phyloP scores from a whole-genome alignment of 2,329 filamentous ascomycete species.

The Penicillium brasilianum region DNA sequence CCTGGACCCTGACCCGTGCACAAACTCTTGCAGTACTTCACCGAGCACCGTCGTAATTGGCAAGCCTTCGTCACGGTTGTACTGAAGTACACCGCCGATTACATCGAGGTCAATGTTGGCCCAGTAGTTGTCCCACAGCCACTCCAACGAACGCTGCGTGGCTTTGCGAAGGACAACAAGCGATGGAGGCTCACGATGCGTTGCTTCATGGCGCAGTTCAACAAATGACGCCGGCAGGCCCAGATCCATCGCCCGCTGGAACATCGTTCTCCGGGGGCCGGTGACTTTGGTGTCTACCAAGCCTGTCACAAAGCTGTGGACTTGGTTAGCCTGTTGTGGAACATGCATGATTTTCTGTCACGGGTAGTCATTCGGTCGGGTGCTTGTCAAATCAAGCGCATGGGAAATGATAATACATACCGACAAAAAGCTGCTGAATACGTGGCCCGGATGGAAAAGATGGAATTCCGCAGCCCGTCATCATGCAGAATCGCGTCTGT shows the following conservation, averaged over 20 bases:
- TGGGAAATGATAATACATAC: conserved; percentile 33
- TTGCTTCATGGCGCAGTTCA: conserved; percentile 85
- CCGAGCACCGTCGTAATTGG: conserved; percentile 29
- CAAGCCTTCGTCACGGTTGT: conserved; percentile 18
- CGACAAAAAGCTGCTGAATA: conserved; percentile 54
- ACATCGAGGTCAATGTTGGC: conserved; percentile 48
- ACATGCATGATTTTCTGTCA: not conserved
- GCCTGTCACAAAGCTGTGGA: conserved; percentile 50
- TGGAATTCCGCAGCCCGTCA: conserved; percentile 46
- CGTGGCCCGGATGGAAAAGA: conserved; percentile 52
- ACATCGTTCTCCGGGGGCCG: conserved; percentile 51
- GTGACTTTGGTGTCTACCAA: conserved; percentile 51
- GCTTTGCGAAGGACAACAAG: conserved; percentile 73
- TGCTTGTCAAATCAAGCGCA: not conserved
- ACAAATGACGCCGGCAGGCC: conserved; percentile 72
- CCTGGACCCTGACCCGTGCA: conserved; percentile 17
- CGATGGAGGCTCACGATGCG: conserved; percentile 83
- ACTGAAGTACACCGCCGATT: conserved; percentile 8
- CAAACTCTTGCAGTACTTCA: conserved; percentile 26
- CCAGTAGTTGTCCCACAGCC: conserved; percentile 95
- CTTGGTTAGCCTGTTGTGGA: conserved; percentile 9
- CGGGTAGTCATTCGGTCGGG: not conserved
- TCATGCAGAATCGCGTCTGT: conserved; percentile 54
- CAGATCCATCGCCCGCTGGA: conserved; percentile 48
- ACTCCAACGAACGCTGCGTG: conserved; percentile 71